Evolutionary conservation across 2,329 filamentous ascomycete genomes (phyloP).

Genomic region (Beauveria asiatica): DNA sequence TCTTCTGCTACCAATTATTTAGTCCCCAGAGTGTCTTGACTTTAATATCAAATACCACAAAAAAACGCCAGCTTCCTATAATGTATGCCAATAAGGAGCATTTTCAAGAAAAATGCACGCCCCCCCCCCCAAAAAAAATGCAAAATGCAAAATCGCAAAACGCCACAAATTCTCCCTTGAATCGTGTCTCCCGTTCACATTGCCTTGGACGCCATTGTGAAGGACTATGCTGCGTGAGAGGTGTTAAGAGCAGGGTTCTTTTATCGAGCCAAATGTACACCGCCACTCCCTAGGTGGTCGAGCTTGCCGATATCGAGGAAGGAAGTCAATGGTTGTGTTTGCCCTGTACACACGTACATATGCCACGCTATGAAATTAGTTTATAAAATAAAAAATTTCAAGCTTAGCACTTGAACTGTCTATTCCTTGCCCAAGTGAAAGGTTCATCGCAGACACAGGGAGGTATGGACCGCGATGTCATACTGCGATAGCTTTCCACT

Average conservation of each 20-base stretch:
- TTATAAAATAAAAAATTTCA: too few species aligned
- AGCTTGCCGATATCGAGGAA: not conserved
- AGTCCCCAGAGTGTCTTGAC: not conserved
- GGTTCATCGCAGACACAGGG: too few species aligned
- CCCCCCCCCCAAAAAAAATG: too few species aligned
- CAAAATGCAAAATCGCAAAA: too few species aligned
- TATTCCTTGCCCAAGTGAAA: too few species aligned
- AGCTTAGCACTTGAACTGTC: too few species aligned
- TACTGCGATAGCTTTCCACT: too few species aligned
- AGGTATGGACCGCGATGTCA: too few species aligned
- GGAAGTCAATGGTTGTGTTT: too few species aligned
- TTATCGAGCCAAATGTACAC: not conserved
- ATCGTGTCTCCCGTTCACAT: conserved; percentile 97
- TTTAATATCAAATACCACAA: not conserved
- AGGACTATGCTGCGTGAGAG: conserved; percentile 1
- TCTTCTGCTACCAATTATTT: not conserved
- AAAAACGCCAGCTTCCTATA: not conserved
- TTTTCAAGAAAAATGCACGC: conserved; percentile 11
- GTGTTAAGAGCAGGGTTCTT: not conserved
- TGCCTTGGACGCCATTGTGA: conserved; percentile 56
- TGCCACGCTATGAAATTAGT: too few species aligned
- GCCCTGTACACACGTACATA: too few species aligned
- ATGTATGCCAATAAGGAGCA: not conserved
- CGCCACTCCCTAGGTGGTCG: not conserved
- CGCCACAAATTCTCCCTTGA: conserved; percentile 44